A percentile compares a stretch with the other conserved stretches of the same genome.
Conservation (phyloP, 495 filamentous ascomycete species). For the Hypomontagnella submonticulosa region DNA sequence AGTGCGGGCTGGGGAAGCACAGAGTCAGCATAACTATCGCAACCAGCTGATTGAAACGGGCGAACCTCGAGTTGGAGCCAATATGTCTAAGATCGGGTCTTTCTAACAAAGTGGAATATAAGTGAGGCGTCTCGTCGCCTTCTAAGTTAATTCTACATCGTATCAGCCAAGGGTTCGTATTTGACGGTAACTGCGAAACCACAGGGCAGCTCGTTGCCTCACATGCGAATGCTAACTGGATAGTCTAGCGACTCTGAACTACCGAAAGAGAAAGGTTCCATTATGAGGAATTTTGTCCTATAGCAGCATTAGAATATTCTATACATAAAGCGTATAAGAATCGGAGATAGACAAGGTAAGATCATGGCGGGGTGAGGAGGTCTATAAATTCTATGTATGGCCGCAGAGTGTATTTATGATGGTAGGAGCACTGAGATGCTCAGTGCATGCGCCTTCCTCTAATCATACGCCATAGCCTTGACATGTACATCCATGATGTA, state of each 20-base stretch:
- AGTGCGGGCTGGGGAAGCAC: constrained; percentile 62
- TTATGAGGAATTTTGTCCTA: constrained; percentile 49
- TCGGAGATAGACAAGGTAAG: not conserved
- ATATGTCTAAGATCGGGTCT: constrained; percentile 83
- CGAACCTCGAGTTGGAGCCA: constrained; percentile 76
- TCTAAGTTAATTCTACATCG: constrained; percentile 79
- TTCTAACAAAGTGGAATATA: constrained; percentile 80
- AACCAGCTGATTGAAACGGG: not conserved
- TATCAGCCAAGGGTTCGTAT: constrained; percentile 18
- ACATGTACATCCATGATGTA: too few relatives aligned
- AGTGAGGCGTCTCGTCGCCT: constrained; percentile 81
- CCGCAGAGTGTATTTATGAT: too few relatives aligned
- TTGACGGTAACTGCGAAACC: constrained; percentile 10
- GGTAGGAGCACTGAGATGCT: too few relatives aligned
- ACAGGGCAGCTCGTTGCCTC: constrained; percentile 38
- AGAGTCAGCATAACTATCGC: constrained; percentile 24
- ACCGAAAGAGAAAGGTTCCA: constrained; percentile 97
- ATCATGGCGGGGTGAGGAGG: not conserved
- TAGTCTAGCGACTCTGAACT: constrained; percentile 82
- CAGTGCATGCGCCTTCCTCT: too few relatives aligned
- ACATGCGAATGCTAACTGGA: constrained; percentile 87
- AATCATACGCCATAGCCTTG: too few relatives aligned
- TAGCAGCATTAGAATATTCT: constrained; percentile 9
- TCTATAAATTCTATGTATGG: not conserved
- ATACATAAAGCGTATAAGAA: not conserved